Base-by-base conservation (phyloP, 1,139 yeast genomes). In the Trichomonascaceae sp. region DNA sequence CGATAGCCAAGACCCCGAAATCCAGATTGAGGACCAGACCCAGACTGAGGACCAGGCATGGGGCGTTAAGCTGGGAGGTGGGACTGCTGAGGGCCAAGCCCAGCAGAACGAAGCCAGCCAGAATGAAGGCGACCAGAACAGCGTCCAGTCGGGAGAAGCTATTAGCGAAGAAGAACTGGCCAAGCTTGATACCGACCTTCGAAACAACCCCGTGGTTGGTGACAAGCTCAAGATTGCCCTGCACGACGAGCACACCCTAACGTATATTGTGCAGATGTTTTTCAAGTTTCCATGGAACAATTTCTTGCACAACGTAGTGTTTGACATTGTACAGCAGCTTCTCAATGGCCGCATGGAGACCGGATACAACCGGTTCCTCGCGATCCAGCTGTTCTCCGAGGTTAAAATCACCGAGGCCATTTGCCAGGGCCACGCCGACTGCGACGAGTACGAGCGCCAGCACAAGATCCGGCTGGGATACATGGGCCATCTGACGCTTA, bases 201-300 rank as follows among this genome's bases (percentile, higher is more conserved):
- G 95, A 41, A 64, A 64, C 15, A 64, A 69, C 35, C 87, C 94
- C 1, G 93, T 89, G 6, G 76, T 85, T 35, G 98, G 98, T 14
- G 98, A 92, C 57, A 71, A 65, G 47, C 68, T 92, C 52, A 89
- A 89, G 57, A 80, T 87, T 41, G 76, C 93, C 4, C 64, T 89
- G 29, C 77, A 76, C 48, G 96, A 89, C 54, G 78, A 81, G 36
- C 75, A 75, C 43, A 79, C 89, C 38, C 69, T 89, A 33, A 69
- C 82, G 30, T 76, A 78, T 33, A 81, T 89, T 36, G 60, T 87
- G 38, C 62, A 74, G 26, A 77, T 89, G 79, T 87, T 89, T 54
- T 80, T 87, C 68, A 69, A 71, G 47, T 89, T 85, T 57, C 98
- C 98, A 4, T 89, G 99, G 98, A 89, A 89, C 58, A 89, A 89